Base-by-base conservation (phyloP, 2,329 filamentous ascomycete genomes). In the Aspergillus awamori region DNA sequence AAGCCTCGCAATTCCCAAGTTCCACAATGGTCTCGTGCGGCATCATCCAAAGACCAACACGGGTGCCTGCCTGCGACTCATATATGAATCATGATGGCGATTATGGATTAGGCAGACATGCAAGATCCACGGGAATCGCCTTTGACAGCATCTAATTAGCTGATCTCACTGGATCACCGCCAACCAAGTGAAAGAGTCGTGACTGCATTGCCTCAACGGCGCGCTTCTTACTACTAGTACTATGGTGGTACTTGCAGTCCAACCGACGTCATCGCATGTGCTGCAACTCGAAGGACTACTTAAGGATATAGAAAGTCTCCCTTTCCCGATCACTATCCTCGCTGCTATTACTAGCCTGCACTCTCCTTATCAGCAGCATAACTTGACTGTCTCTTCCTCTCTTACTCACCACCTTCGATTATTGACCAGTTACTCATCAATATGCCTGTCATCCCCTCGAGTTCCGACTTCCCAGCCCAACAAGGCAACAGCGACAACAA, bases 371-470 rank as follows among this genome's bases (percentile, higher is more conserved):
- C 17, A 15, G 3, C n/a, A 20, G 15, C 26, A 45, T 33, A 39
- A 13, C 2, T 15, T 1, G 1, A 10, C 38, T 36, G 22, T 10
- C 36, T 33, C 43, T 24, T n/a, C 20, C 43, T 45, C 43, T 6
- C n/a, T n/a, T 15, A 28, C 39, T 5, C 20, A 24, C 5, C 17
- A 20, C 30, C 26, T 33, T 5, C 39, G 20, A 47, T 15, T 3
- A 15, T n/a, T 8, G 20, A 33, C 15, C 15, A 26, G 11, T 45
- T 24, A 45, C 30, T 10, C 10, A 17, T 24, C 63, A 70, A 28
- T 2, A 75, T 75, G 73, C 72, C 73, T 30, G 63, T 73, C 59
- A 67, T 75, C 28, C 70, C 72, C 20, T 56, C 57, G 8, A 66
- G 73, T 4, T 59, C 71, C n/a, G 66, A 67, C 47, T 70, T 70